Conservation (phyloP, 2,329 filamentous ascomycete species). For the Ophiostoma tasmaniense region DNA sequence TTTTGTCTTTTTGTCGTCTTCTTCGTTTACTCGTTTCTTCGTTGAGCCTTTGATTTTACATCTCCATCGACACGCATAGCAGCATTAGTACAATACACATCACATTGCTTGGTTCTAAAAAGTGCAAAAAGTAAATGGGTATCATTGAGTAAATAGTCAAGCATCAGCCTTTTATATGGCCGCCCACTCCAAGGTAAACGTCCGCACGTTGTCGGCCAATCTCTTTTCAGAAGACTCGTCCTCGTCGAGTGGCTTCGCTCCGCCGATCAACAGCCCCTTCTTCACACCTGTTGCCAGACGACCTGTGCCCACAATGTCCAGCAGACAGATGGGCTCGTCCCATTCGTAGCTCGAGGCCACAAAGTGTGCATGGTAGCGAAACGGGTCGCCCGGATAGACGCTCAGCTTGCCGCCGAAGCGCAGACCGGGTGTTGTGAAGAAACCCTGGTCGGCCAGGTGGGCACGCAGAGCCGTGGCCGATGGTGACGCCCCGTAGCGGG, state of each 20-base stretch:
- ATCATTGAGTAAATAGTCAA: conserved; percentile 9
- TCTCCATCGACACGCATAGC: background rate
- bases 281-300: conserved; percentile 90
- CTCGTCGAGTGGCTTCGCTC: conserved; percentile 29
- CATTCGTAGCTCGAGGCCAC: conserved; percentile 76
- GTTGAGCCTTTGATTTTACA: background rate
- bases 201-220: conserved; percentile 39
- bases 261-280: conserved; percentile 86
- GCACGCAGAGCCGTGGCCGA: conserved; percentile 54
- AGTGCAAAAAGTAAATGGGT: conserved; percentile 4
- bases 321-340: conserved; percentile 75
- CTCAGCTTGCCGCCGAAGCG: conserved; percentile 93
- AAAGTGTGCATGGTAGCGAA: conserved; percentile 94
- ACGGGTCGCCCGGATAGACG: conserved; percentile 88
- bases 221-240: background rate
- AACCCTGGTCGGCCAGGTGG: conserved; percentile 68
- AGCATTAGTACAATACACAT: background rate
- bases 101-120: background rate
- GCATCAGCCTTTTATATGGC: conserved; percentile 55
- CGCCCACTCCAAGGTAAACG: conserved; percentile 89
- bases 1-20: background rate
- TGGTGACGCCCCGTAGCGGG: background rate
- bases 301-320: conserved; percentile 80
- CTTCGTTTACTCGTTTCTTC: background rate
- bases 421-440: conserved; percentile 83